Evolutionary conservation across 345 rosid species (phyloP).

Genomic region (Bruguiera gymnorhiza): DNA sequence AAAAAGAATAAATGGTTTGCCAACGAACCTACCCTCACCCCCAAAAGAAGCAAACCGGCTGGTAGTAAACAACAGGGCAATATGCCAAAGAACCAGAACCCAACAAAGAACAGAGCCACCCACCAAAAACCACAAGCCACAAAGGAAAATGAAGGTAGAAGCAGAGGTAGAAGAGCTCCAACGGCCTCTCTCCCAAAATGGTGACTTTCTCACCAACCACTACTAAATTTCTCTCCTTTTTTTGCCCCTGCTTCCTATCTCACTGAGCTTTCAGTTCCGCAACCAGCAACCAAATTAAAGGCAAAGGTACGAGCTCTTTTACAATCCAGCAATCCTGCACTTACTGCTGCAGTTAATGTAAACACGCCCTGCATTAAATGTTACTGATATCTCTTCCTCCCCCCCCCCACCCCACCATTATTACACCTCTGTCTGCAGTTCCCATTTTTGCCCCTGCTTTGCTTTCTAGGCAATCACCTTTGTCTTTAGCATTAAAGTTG

Average conservation of each 20-base stretch:
- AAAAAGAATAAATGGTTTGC: neutral
- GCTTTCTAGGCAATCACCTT: neutral
- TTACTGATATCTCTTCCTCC: conserved; percentile 5
- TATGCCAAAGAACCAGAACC: conserved; percentile 3
- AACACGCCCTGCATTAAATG: conserved; percentile 48
- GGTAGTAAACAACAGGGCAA: neutral
- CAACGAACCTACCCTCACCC: neutral
- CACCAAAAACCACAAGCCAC: neutral
- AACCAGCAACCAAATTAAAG: conserved; percentile 2
- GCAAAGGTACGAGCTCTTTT: neutral
- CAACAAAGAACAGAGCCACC: neutral
- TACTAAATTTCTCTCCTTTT: neutral
- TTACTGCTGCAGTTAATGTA: conserved; percentile 31
- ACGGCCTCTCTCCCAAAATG: conserved; percentile 14
- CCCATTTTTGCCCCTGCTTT: conserved; percentile 22
- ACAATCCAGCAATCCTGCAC: conserved; percentile 24
- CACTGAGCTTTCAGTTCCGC: neutral
- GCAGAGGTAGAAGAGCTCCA: conserved; percentile 7
- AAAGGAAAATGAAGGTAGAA: neutral
- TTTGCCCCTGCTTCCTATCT: neutral
- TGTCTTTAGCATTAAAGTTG: conserved; percentile 4
- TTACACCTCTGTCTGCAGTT: conserved; percentile 9
- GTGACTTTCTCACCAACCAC: conserved; percentile 21
- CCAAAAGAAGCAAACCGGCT: neutral
- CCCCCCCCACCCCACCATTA: conserved; percentile 25